Conservation (phyloP, 2,329 filamentous ascomycete species). For the Fusarium dlaminii region DNA sequence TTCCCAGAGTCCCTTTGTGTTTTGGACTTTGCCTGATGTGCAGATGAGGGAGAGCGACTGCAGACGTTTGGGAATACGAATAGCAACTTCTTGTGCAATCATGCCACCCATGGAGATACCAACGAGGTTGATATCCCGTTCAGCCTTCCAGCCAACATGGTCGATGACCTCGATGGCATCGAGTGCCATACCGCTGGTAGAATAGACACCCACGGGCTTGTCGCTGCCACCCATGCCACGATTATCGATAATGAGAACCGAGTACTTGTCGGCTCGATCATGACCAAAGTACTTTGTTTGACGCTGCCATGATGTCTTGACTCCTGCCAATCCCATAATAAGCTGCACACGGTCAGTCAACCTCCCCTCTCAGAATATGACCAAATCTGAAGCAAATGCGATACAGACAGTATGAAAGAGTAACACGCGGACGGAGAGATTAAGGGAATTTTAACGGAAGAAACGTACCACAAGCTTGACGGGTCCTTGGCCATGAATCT, state of each 20-base stretch:
- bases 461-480: constrained; percentile 76
- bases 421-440: constrained; percentile 12
- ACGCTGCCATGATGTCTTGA: constrained; percentile 78
- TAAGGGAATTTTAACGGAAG: constrained; percentile 12
- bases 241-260: constrained; percentile 83
- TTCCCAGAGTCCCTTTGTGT: constrained; percentile 69
- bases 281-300: constrained; percentile 87
- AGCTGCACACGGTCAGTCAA: constrained; percentile 59
- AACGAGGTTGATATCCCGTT: constrained; percentile 69
- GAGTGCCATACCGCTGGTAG: constrained; percentile 84
- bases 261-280: constrained; percentile 71
- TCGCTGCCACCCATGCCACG: constrained; percentile 84
- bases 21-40: constrained; percentile 69
- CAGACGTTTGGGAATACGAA: constrained; percentile 61
- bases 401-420: not conserved
- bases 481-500: constrained; percentile 80
- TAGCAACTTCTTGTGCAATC: constrained; percentile 85
- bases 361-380: not conserved
- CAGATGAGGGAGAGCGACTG: constrained; percentile 67
- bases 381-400: not conserved
- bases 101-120: constrained; percentile 91
- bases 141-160: constrained; percentile 72
- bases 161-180: constrained; percentile 77
- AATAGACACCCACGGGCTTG: constrained; percentile 81
- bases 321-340: constrained; percentile 81